These are phyloP conservation scores for Neurospora cerealis DNA, from an alignment of 495 filamentous ascomycete genomes.

Conservation along the genomic window DNA sequence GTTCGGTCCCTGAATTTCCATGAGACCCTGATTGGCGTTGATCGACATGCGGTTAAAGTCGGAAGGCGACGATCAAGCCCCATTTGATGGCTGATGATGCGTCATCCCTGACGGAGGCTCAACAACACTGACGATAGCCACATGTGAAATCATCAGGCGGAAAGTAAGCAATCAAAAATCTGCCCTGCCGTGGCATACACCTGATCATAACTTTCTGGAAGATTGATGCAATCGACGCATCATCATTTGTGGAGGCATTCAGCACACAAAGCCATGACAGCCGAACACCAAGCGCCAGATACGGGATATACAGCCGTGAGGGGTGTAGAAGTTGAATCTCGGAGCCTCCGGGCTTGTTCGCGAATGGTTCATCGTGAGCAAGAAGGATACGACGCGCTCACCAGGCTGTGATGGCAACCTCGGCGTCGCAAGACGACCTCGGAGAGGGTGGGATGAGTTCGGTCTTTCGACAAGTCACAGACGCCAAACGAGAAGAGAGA, in stretches of 20 bases:
- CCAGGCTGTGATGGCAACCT: not conserved
- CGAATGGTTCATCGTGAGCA: not conserved
- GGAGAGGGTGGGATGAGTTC: not conserved
- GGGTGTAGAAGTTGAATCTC: conserved; percentile 49
- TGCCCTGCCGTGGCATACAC: not conserved
- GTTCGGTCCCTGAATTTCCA: not conserved
- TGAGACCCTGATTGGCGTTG: not conserved
- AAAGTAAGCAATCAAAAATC: not conserved
- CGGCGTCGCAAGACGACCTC: not conserved
- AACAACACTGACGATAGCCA: not conserved
- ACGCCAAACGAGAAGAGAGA: not conserved
- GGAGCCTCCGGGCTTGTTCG: conserved; percentile 4
- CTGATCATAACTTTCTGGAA: not conserved
- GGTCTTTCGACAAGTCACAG: not conserved
- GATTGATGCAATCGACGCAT: not conserved
- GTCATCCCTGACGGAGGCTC: not conserved
- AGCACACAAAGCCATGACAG: not conserved
- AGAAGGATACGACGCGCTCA: not conserved
- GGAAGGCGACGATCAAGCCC: not conserved
- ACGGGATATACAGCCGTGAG: conserved; percentile 35
- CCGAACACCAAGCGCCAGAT: conserved; percentile 19
- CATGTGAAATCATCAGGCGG: not conserved
- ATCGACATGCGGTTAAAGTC: not conserved
- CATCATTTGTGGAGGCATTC: not conserved
- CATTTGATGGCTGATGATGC: not conserved